These are phyloP conservation scores for Saccharomycopsis sp. DNA, from an alignment of 805 yeast species.

Conservation along the genomic window DNA sequence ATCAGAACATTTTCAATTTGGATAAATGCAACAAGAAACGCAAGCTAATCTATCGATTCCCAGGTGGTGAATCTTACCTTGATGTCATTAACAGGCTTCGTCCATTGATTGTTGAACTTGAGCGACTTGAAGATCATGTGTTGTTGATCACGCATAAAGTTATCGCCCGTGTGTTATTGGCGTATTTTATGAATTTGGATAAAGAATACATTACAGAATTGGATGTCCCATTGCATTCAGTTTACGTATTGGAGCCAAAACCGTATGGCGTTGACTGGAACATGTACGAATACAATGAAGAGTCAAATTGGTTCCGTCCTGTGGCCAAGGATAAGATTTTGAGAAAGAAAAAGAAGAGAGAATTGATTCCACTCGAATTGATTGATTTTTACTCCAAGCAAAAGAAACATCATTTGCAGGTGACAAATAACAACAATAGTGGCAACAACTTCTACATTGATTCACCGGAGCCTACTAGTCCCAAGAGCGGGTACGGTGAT, in stretches of 20 bases:
- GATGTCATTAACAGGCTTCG: constrained; percentile 88
- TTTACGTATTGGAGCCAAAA: constrained; percentile 83
- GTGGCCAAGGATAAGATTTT: constrained; percentile 40
- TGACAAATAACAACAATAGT: constrained; percentile 3
- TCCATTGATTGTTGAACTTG: constrained; percentile 88
- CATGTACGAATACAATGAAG: constrained; percentile 79
- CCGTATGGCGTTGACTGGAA: constrained; percentile 96
- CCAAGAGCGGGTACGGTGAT: constrained; percentile 2
- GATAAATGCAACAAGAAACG: constrained; percentile 49
- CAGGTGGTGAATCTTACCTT: constrained; percentile 94
- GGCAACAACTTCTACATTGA: constrained; percentile 15
- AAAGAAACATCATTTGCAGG: neutral
- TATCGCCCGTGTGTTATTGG: constrained; percentile 78
- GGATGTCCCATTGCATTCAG: constrained; percentile 89
- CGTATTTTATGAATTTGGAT: constrained; percentile 80
- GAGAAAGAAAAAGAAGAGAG: constrained; percentile 32
- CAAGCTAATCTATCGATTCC: constrained; percentile 84
- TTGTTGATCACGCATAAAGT: constrained; percentile 84
- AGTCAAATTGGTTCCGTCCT: constrained; percentile 67
- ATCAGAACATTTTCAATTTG: constrained; percentile 32
- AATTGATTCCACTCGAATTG: constrained; percentile 11
- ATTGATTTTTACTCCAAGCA: constrained; percentile 6
- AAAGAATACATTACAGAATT: constrained; percentile 78
- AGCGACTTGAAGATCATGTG: constrained; percentile 83
- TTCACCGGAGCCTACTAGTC: constrained; percentile 15